phyloP scores from a whole-genome alignment of 495 filamentous ascomycete genomes.

The Lichenothelia convexa region DNA sequence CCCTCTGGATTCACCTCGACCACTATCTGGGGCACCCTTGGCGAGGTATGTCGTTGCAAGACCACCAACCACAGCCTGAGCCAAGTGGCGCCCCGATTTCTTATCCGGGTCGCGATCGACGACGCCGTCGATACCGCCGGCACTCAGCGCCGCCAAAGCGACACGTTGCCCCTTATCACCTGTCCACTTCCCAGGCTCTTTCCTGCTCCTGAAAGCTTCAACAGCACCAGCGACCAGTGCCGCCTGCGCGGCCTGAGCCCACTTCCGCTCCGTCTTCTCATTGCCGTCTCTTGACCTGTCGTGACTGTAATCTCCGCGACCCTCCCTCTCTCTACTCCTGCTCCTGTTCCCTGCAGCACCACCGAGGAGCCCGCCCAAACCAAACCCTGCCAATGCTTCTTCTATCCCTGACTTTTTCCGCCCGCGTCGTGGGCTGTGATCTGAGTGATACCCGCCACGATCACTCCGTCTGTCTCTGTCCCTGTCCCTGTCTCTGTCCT shows the following conservation, averaged over 20 bases:
- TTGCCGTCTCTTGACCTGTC: constrained; percentile 25
- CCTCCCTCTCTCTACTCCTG: constrained; percentile 22
- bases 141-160: constrained; percentile 68
- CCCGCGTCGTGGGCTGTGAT: constrained; percentile 13
- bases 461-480: constrained; percentile 9
- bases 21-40: constrained; percentile 49
- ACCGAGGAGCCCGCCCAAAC: constrained; percentile 22
- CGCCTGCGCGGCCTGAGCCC: constrained; percentile 71
- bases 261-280: constrained; percentile 38
- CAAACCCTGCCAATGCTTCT: constrained; percentile 19
- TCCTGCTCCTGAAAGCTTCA: constrained; percentile 73
- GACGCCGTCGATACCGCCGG: constrained; percentile 66
- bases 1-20: constrained; percentile 18
- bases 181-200: constrained; percentile 66
- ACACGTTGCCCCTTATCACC: constrained; percentile 76
- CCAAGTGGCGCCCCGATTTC: constrained; percentile 46
- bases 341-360: constrained; percentile 21
- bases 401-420: constrained; percentile 23
- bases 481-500: constrained; percentile 4
- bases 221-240: constrained; percentile 71
- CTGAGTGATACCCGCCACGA: constrained; percentile 19
- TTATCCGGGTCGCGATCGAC: constrained; percentile 54
- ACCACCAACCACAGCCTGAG: constrained; percentile 70
- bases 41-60: constrained; percentile 64
- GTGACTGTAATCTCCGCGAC: constrained; percentile 27